These are phyloP conservation scores for Carnegiea gigantea DNA, from an alignment of 179 eudicot species.

Conservation along the genomic window DNA sequence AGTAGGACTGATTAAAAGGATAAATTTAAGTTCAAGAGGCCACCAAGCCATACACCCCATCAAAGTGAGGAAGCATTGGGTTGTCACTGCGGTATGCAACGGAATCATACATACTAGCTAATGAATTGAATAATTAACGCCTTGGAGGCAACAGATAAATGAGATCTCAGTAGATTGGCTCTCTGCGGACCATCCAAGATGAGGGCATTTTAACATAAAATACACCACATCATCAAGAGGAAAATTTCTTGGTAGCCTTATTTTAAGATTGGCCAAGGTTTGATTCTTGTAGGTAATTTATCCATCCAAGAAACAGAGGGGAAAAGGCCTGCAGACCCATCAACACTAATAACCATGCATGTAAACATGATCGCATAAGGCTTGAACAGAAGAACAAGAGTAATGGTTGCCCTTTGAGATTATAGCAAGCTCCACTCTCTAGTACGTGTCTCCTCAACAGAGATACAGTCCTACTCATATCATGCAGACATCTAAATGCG, in stretches of 20 bases:
- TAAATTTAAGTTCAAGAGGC: constrained; percentile 1
- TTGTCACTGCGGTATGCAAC: too few species aligned
- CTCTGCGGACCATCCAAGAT: background rate
- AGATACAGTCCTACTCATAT: background rate
- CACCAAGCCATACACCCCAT: too few species aligned
- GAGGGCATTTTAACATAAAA: background rate
- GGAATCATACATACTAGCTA: too few species aligned
- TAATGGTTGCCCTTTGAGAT: too few species aligned
- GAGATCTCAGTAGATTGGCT: background rate
- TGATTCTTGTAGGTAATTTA: too few species aligned
- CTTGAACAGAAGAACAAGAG: background rate
- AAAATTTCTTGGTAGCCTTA: too few species aligned
- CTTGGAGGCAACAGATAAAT: background rate
- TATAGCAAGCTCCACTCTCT: background rate
- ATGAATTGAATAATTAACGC: too few species aligned
- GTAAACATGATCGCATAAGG: background rate
- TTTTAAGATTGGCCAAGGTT: too few species aligned
- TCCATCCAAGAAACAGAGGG: background rate
- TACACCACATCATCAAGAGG: background rate
- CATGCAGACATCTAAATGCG: background rate
- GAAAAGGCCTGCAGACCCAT: background rate
- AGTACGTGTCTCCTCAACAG: background rate
- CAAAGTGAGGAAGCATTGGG: too few species aligned
- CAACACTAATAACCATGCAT: background rate
- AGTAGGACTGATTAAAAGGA: background rate